Evolutionary conservation across 495 filamentous ascomycete genomes (phyloP).

Genomic region (Penicillium lagena): DNA sequence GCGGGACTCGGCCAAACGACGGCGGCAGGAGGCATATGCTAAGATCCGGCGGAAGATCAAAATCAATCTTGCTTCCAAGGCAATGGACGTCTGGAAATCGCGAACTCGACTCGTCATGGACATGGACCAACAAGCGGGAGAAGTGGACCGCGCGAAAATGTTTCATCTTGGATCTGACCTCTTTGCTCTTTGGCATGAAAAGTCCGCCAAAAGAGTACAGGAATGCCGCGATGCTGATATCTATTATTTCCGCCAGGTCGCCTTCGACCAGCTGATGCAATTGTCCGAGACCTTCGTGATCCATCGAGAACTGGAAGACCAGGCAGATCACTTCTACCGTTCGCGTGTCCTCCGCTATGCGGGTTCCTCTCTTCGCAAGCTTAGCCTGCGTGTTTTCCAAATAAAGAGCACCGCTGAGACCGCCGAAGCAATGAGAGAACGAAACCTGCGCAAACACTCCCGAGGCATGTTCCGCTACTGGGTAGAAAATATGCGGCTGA

Average conservation of each 20-base stretch:
- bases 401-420: constrained; percentile 38
- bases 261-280: constrained; percentile 38
- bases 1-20: constrained; percentile 43
- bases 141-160: constrained; percentile 30
- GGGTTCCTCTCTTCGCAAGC: constrained; percentile 38
- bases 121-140: constrained; percentile 37
- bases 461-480: constrained; percentile 54
- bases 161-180: constrained; percentile 31
- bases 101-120: constrained; percentile 31
- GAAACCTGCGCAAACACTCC: constrained; percentile 49
- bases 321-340: constrained; percentile 41
- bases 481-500: constrained; percentile 43
- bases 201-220: constrained; percentile 28
- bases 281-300: constrained; percentile 39
- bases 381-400: constrained; percentile 48
- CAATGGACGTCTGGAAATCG: constrained; percentile 40
- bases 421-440: constrained; percentile 48
- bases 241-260: constrained; percentile 34
- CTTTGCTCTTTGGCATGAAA: constrained; percentile 38
- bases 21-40: constrained; percentile 54
- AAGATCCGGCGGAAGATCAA: constrained; percentile 52
- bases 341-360: constrained; percentile 39
- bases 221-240: constrained; percentile 35
- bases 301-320: constrained; percentile 38
- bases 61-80: constrained; percentile 45